These are phyloP conservation scores for Naumovozyma baii DNA, from an alignment of 805 yeast species.

Conservation along the genomic window DNA sequence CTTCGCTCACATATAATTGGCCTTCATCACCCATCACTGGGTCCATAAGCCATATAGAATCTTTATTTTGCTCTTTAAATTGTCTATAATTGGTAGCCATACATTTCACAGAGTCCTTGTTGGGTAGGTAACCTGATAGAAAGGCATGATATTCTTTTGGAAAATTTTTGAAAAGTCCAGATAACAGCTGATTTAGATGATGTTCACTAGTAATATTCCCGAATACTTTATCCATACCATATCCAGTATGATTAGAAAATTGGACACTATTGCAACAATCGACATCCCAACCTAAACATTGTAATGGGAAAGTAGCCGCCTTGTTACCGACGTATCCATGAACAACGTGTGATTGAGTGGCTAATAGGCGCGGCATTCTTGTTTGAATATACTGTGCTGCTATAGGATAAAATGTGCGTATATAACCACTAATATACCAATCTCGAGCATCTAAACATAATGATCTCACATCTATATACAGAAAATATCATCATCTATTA, in stretches of 20 bases:
- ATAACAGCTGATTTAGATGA: conserved; percentile 32
- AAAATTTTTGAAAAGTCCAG: conserved; percentile 32
- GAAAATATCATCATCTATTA: no score
- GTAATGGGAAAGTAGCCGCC: conserved; percentile 85
- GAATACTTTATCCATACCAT: conserved; percentile 31
- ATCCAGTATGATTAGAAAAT: conserved; percentile 88
- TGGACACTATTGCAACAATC: conserved; percentile 83
- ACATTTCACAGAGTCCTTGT: conserved; percentile 38
- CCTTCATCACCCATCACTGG: conserved; percentile 82
- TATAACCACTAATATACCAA: no score
- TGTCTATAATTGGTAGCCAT: conserved; percentile 34
- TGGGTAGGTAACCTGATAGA: conserved; percentile 62
- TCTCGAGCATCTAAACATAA: neutral
- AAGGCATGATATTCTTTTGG: conserved; percentile 40
- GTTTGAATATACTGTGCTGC: no score
- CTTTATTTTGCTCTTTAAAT: conserved; percentile 30
- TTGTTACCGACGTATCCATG: conserved; percentile 94
- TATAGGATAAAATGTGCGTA: no score
- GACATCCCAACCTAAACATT: conserved; percentile 83
- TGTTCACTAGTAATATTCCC: conserved; percentile 39
- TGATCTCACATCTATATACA: neutral
- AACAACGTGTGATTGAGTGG: conserved; percentile 73
- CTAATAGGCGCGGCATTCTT: conserved; percentile 17
- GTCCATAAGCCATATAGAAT: conserved; percentile 50
- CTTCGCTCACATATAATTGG: conserved; percentile 50